phyloP scores from a whole-genome alignment of 1,284 basidiomycete species.

The Anthracocystis panici-leucophaei region DNA sequence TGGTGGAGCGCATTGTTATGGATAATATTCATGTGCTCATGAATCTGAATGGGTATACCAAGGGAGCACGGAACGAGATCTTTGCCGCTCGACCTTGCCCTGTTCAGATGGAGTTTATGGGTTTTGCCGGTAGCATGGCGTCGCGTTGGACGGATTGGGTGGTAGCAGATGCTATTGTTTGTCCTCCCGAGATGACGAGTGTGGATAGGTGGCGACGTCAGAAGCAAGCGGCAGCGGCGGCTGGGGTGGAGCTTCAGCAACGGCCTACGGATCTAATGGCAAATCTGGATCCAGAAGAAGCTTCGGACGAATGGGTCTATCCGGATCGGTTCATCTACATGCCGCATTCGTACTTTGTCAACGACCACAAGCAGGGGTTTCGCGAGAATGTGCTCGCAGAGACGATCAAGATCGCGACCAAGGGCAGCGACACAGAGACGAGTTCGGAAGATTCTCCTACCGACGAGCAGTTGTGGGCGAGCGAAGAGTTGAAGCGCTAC shows the following conservation, averaged over 20 bases:
- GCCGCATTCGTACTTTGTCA: conserved; percentile 76
- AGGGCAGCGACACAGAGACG: conserved; percentile 1
- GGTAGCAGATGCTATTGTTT: conserved; percentile 74
- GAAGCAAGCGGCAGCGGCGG: conserved; percentile 2
- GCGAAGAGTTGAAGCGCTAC: conserved; percentile 73
- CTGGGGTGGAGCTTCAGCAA: conserved; percentile 32
- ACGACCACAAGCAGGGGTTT: conserved; percentile 76
- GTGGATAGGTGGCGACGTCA: conserved; percentile 71
- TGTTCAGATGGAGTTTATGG: conserved; percentile 74
- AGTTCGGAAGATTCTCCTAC: conserved; percentile 4
- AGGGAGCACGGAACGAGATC: conserved; percentile 76
- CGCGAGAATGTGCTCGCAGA: conserved; percentile 43
- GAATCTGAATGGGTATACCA: conserved; percentile 78
- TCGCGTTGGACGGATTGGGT: conserved; percentile 78
- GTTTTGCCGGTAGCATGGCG: conserved; percentile 74
- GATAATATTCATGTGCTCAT: conserved; percentile 76
- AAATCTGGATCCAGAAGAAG: conserved; percentile 74
- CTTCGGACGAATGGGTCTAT: conserved; percentile 74
- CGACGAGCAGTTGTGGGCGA: conserved; percentile 71
- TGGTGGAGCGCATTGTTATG: conserved; percentile 72
- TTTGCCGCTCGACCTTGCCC: conserved; percentile 76
- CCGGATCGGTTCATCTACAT: conserved; percentile 71
- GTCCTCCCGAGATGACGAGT: conserved; percentile 73
- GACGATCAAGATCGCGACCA: conserved; percentile 15
- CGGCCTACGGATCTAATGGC: conserved; percentile 71